Conservation (phyloP, 805 yeast species). For the Cyberlindnera maritima region DNA sequence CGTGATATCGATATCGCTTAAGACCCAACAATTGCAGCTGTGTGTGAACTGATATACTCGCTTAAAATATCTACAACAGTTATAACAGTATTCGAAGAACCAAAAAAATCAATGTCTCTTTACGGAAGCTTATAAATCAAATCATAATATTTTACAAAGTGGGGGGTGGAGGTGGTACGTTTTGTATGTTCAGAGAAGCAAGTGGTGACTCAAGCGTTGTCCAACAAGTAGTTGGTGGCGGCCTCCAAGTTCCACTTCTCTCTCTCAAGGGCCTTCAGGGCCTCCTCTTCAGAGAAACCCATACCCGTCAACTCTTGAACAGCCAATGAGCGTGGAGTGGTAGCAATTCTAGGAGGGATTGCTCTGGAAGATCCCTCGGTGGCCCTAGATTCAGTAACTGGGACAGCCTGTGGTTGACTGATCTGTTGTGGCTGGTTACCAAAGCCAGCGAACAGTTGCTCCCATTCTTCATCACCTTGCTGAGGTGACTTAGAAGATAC, state of each 20-base stretch:
- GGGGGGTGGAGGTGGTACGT: background rate
- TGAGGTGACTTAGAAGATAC: constrained; percentile 4
- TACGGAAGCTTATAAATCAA: too few species aligned
- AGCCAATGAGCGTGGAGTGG: constrained; percentile 52
- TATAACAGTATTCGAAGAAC: too few species aligned
- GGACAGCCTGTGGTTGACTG: constrained; percentile 6
- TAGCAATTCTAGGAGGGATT: constrained; percentile 33
- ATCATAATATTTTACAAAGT: background rate
- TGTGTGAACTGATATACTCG: too few species aligned
- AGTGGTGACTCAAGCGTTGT: constrained; percentile 43
- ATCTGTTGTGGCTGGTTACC: constrained; percentile 46
- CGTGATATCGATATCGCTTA: too few species aligned
- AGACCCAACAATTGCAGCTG: too few species aligned
- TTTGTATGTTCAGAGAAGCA: background rate
- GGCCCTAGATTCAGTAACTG: constrained; percentile 14
- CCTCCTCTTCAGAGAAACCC: constrained; percentile 77
- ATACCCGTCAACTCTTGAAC: constrained; percentile 79
- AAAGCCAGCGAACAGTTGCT: constrained; percentile 86
- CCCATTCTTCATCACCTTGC: constrained; percentile 76
- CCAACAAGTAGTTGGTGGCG: constrained; percentile 85
- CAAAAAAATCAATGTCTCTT: too few species aligned
- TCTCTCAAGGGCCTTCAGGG: constrained; percentile 62
- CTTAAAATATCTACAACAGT: too few species aligned
- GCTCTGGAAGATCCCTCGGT: constrained; percentile 13
- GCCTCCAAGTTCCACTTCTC: constrained; percentile 75